Evolutionary conservation across 2,329 filamentous ascomycete species (phyloP), one percentile per base, ranked within the genome.

Genomic region (Aureobasidium lini): DNA sequence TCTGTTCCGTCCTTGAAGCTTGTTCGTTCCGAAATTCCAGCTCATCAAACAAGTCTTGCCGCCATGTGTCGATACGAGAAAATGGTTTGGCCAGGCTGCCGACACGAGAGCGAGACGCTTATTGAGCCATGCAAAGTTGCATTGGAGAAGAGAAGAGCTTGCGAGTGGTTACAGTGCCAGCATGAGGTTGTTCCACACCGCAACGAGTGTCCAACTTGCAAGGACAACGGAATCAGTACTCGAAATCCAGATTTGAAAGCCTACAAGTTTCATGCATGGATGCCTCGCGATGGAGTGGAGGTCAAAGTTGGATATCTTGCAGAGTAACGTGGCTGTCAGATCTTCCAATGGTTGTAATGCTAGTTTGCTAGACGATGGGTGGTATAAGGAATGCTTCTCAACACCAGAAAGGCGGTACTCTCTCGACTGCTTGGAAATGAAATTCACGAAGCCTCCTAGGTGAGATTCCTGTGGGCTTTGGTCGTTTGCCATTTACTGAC

Each of bases 21-120:
- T 56, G 40, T 34, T 56, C 23, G 23, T 23, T 36, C 34, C 34
- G 37, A 16, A n/a, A 10, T 3, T 37, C 6, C 3, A 23, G 31
- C 29, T 44, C 28, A 52, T 56, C 6, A 36, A 31, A 31, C 31
- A 23, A 23, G 23, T 15, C 5, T 10, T 28, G 9, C 10, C 13
- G n/a, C 28, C 53, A 57, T 57, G 53, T 57, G 53, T n/a, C 53
- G 42, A 37, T 46, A 37, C 32, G 53, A 57, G 28, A 47, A 34
- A 47, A 57, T 57, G 53, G 42, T 57, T 18, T 57, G 53, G 53
- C 53, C 53, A 39, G 53, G 40, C 15, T 57, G 53, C 18, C 53
- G 43, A 32, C 53, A 57, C 34, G 40, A 36, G 4, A 39, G 32
- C 32, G 53, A 57, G 23, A 23, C 39, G 15, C n/a, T 57, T 32